phyloP scores from a whole-genome alignment of 306 rosid species.

The Cucumis sativus region Cucumber_9930_V3 NC_026660.2:7948501-7949000 shows the following conservation, averaged over 20 bases:
- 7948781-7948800: constrained; percentile 70
- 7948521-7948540: constrained; percentile 68
- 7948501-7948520: constrained; percentile 61
- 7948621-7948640: background rate
- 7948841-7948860: background rate
- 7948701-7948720: constrained; percentile 45
- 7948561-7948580: background rate
- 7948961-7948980: background rate
- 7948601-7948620: background rate
- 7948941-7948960: background rate
- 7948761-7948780: constrained; percentile 58
- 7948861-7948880: constrained; percentile 46
- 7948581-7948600: background rate
- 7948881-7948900: constrained; percentile 85
- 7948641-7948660: background rate
- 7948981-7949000: too few species aligned
- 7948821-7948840: background rate
- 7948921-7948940: constrained; percentile 50
- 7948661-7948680: background rate
- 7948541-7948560: background rate
- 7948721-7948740: constrained; percentile 56
- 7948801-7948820: constrained; percentile 26
- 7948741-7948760: constrained; percentile 59
- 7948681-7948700: constrained; percentile 54
- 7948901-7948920: constrained; percentile 79